Base-by-base conservation (phyloP, 2,329 filamentous ascomycete species). In the Epichloe glyceriae region DNA sequence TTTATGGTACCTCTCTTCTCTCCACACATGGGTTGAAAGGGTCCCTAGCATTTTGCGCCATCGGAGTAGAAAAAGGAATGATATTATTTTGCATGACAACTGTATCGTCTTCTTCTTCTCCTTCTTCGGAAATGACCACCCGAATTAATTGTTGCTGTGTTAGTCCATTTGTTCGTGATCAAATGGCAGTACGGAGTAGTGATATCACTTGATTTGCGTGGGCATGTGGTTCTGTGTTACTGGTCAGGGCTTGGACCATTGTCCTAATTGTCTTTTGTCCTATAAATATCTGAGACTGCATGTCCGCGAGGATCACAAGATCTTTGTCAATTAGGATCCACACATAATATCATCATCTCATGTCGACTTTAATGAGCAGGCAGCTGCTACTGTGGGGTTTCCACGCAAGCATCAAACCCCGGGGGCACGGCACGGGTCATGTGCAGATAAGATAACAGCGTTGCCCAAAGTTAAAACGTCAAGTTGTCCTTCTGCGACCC, bases 21-120 rank as follows among this genome's bases (percentile, higher is more conserved):
- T 55, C 11, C 57, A 50, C 38, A 44, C 20, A 37, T 35, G 10
- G 57, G 51, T 57, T 53, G 59, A 59, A 59, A 60, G 57, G 57
- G 58, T 60, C 60, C 62, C 59, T 63, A 59, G 62, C 60, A 65
- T 63, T 64, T 47, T 62, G 61, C 63, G 60, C 58, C 63, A 56
- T 60, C 61, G 63, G 62, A 65, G 62, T 66, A 64, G 63, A 62
- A 62, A 64, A 64, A 64, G 63, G 60, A 62, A 66, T 61, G 61
- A 57, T 55, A 60, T 60, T 57, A 53, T 63, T 59, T 60, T 61
- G 62, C 61, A 50, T 50, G 33, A 38, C 41, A 30, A 15, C 1
- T 11, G 8, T 11, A 10, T 30, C 30, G 10, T 11, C 8, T 3
- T 11, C 4, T 30, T 10, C 6, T 7, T 10, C 22, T 22, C 3